Evolutionary conservation across 352 stramenopile species (phyloP).

Genomic region (Globisporangium nunn): DNA sequence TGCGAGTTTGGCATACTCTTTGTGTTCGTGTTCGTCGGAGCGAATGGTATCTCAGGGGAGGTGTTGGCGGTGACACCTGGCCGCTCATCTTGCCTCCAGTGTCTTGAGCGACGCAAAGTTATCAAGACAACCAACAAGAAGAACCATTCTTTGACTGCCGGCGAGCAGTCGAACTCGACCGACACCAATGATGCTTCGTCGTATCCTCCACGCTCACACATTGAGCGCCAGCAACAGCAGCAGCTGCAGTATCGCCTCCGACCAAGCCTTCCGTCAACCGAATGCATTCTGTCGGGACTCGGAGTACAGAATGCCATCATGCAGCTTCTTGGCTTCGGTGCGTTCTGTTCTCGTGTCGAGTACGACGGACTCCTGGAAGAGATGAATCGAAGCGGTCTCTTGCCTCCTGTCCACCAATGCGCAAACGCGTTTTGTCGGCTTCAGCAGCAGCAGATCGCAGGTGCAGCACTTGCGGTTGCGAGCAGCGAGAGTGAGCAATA

Average conservation of each 20-base stretch:
- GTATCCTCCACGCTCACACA: too few relatives aligned
- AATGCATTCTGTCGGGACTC: slow-evolving; percentile 44
- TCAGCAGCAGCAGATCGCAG: slow-evolving; percentile 10
- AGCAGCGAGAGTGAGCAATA: not conserved
- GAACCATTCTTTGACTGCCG: too few relatives aligned
- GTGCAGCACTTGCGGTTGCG: not conserved
- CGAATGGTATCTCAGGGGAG: too few relatives aligned
- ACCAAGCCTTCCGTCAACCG: slow-evolving; percentile 25
- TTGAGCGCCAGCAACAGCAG: not conserved
- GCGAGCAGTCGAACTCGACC: too few relatives aligned
- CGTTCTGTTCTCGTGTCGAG: slow-evolving; percentile 30
- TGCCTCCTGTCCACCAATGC: slow-evolving; percentile 34
- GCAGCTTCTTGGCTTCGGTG: slow-evolving; percentile 26
- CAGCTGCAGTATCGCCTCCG: not conserved
- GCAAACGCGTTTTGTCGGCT: slow-evolving; percentile 19
- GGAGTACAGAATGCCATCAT: slow-evolving; percentile 30
- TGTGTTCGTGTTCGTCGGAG: too few relatives aligned
- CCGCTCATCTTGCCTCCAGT: too few relatives aligned
- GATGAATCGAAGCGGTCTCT: slow-evolving; percentile 32
- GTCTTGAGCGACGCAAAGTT: too few relatives aligned
- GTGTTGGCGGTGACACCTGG: too few relatives aligned
- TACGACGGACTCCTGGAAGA: slow-evolving; percentile 42
- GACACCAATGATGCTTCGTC: too few relatives aligned
- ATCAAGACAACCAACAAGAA: too few relatives aligned
- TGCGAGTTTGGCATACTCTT: too few relatives aligned